Evolutionary conservation across 495 filamentous ascomycete genomes (phyloP).

Genomic region (Talaromyces proteolyticus): DNA sequence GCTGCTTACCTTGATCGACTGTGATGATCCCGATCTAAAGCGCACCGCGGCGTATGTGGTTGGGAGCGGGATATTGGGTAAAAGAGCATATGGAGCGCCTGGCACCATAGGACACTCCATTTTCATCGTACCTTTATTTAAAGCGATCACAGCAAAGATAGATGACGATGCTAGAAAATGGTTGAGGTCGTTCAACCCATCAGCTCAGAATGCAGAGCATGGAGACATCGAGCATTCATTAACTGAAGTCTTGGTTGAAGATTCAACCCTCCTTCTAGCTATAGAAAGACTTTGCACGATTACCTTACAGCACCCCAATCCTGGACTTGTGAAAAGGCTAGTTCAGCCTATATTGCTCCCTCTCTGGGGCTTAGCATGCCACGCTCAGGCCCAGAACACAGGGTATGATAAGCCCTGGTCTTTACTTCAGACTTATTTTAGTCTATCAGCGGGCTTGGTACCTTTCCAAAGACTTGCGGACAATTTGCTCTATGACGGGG

Average conservation of each 20-base stretch:
- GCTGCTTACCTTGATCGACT: conserved; percentile 61
- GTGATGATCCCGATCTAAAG: conserved; percentile 54
- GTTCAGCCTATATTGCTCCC: conserved; percentile 58
- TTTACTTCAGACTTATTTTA: conserved; percentile 42
- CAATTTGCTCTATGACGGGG: conserved; percentile 49
- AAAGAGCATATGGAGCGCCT: conserved; percentile 59
- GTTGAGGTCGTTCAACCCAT: conserved; percentile 14
- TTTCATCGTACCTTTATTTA: conserved; percentile 60
- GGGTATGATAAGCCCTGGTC: conserved; percentile 26
- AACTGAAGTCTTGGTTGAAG: conserved; percentile 14
- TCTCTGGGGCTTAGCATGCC: conserved; percentile 62
- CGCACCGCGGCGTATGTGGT: conserved; percentile 68
- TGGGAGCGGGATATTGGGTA: conserved; percentile 65
- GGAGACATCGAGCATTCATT: neutral
- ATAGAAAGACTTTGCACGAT: conserved; percentile 54
- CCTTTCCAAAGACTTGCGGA: conserved; percentile 40
- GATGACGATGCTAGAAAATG: conserved; percentile 17
- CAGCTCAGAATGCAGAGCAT: conserved; percentile 1
- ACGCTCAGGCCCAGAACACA: conserved; percentile 29
- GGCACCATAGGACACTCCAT: conserved; percentile 64
- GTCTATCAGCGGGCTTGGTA: conserved; percentile 34
- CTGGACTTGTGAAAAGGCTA: conserved; percentile 64
- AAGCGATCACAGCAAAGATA: conserved; percentile 51
- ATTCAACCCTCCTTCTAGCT: conserved; percentile 25
- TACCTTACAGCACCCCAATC: conserved; percentile 63